Evolutionary conservation across 768 basidiomycete species (phyloP).

Genomic region (Lactarius psammicola): DNA sequence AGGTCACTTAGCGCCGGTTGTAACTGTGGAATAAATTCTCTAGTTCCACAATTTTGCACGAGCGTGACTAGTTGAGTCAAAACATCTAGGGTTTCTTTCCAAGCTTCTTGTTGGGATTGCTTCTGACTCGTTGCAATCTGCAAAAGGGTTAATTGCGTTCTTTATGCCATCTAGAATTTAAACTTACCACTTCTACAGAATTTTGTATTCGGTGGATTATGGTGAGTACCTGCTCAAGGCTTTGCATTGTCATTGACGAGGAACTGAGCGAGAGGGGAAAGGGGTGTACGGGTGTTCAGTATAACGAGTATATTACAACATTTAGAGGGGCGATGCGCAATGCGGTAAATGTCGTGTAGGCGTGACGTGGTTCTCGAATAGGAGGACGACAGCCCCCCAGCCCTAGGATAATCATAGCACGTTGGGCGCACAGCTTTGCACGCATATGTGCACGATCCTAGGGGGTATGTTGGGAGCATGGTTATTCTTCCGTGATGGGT

Average conservation of each 20-base stretch:
- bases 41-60: slow-evolving; percentile 3
- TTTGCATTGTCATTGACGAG: slow-evolving; percentile 20
- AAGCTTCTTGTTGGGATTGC: slow-evolving; percentile 6
- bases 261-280: slow-evolving; percentile 1
- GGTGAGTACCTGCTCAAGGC: slow-evolving; percentile 19
- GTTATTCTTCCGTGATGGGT: not conserved
- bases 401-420: slow-evolving; percentile 7
- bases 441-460: not conserved
- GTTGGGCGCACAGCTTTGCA: slow-evolving; percentile 10
- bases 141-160: not conserved
- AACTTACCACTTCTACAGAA: slow-evolving; percentile 14
- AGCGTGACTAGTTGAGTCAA: slow-evolving; percentile 7
- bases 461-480: slow-evolving; percentile 5
- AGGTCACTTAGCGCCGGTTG: slow-evolving; percentile 10
- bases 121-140: slow-evolving; percentile 18
- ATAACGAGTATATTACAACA: slow-evolving; percentile 12
- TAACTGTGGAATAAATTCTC: not conserved
- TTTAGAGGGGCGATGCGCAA: slow-evolving; percentile 14
- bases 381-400: slow-evolving; percentile 7
- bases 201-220: slow-evolving; percentile 16
- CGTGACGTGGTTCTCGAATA: slow-evolving; percentile 1
- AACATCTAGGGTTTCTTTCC: slow-evolving; percentile 5
- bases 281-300: slow-evolving; percentile 4
- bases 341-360: slow-evolving; percentile 8
- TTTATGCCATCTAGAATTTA: not conserved